Base-by-base conservation (phyloP, 73 alveolate genomes). In the Tetrahymena borealis region DNA sequence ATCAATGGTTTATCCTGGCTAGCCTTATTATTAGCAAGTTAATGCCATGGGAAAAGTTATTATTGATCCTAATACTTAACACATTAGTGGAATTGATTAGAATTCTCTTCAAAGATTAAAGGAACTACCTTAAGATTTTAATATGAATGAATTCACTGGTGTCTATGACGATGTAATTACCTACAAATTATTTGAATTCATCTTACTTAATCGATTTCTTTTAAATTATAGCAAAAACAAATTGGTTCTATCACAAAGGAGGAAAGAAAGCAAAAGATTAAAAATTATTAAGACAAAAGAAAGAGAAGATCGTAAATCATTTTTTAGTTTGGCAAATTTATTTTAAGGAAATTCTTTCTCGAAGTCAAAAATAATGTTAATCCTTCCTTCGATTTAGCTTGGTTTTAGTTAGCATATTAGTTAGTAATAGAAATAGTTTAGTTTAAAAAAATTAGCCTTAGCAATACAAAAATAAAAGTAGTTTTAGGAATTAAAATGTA, bases 251-350 rank as follows among this genome's bases (percentile, higher is more conserved):
- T 92, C 31, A 92, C 77, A 15, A 92, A 92, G 40, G 90, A 79
- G 92, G 95, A 90, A 79, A 79, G 93, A 39, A 92, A 79, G 20
- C 31, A 92, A 90, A 92, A 92, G 78, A 92, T 92, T 79, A 36
- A 92, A 33, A 92, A 92, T 79, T 92, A 92, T 37, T 32, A 79
- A 33, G 95, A 92, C 33, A 92, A 92, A 79, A 79, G 90, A 85
- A 85, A 92, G 20, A 92, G 90, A 79, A 39, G 93, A 43, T 39
- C 93, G 43, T 92, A 92, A 43, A 2, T 43, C 28, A 9, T 43
- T 13, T 40, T 40, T 8, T 8, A 43, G 6, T 6, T 11, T n/a
- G n/a, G n/a, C n/a, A n/a, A n/a, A n/a, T n/a, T n/a, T n/a, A n/a
- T n/a, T n/a, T n/a, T n/a, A n/a, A n/a, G n/a, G n/a, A n/a, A n/a